phyloP scores from a whole-genome alignment of 2,329 filamentous ascomycete genomes.

The Cercospora brassicicola region DNA sequence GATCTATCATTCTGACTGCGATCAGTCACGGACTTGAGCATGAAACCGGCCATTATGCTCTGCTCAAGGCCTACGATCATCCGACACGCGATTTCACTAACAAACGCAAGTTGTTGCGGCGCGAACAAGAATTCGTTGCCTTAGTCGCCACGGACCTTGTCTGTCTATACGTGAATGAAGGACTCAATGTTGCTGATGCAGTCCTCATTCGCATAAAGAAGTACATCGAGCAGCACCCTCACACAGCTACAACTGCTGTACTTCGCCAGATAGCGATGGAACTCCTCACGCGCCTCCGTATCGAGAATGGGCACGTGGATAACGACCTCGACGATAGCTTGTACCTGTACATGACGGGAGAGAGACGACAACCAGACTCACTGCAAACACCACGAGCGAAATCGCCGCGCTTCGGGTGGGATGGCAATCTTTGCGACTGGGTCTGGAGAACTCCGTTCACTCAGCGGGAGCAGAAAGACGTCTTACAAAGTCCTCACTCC shows the following conservation, averaged over 20 bases:
- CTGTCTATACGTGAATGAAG: background rate
- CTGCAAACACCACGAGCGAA: background rate
- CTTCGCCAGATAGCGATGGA: background rate
- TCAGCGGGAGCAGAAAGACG: background rate
- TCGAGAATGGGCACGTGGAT: background rate
- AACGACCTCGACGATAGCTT: background rate
- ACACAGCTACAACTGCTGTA: background rate
- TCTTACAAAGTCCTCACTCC: background rate
- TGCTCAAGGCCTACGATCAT: background rate
- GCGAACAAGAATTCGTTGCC: constrained; percentile 1
- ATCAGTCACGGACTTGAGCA: background rate
- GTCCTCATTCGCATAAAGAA: background rate
- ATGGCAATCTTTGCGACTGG: constrained; percentile 51
- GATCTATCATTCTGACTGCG: background rate
- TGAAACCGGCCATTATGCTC: background rate
- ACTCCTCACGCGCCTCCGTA: background rate
- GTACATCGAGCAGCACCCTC: background rate
- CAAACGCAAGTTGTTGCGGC: background rate
- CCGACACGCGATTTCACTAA: background rate
- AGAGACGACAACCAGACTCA: background rate
- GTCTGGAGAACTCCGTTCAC: constrained; percentile 44
- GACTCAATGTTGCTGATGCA: background rate
- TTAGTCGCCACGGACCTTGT: background rate
- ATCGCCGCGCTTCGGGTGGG: constrained; percentile 41
- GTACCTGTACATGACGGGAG: background rate